Base-by-base conservation (phyloP, 2,329 filamentous ascomycete species). In the Dryadomyces quercivorus region DNA sequence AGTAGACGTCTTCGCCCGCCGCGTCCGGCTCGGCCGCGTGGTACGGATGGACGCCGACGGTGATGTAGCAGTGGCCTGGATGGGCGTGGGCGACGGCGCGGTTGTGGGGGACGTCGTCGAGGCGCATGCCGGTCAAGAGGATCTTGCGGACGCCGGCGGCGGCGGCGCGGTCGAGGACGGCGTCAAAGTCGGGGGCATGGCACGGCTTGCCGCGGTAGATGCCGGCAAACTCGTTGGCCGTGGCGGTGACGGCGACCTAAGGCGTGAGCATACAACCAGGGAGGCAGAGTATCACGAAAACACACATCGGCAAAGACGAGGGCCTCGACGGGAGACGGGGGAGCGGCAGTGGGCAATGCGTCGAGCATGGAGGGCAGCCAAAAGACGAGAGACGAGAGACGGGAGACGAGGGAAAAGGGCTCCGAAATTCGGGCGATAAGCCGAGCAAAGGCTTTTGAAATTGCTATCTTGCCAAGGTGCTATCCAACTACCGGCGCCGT, bases 41-140 rank as follows among this genome's bases (percentile, higher is more conserved):
- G 54, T 78, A 77, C 0, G 74, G 74, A 55, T 77, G 75, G 3
- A 77, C 66, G 1, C 75, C 75, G 10, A 77, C 65, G 1, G 75
- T 77, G 55, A 74, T 62, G 12, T 65, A 71, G 56, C 46, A 72
- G 75, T 36, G 64, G 63, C 2, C 56, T 5, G 15, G 13, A 54
- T 10, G 46, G 2, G 9, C 6, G 2, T 13, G 15, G 12, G 63
- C 65, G 31, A 69, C 63, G 15, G 56, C 59, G 3, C 63, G 56
- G 51, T 69, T 69, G 16, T 56, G 55, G 0, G 52, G 40, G 1
- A 64, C 61, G 47, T 70, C 67, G 2, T 59, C 44, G 2, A 69
- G 61, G 0, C 65, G 65, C 61, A 72, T 68, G 56, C 72, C 70
- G 3, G 69, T 67, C 31, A 71, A 57, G 58, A 72, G 70, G 4